Percentiles rank a stretch among this genome's conserved stretches.
These are phyloP conservation scores for Hyaloscypha bicolor DNA, from an alignment of 495 filamentous ascomycete genomes.

Conservation along the genomic window DNA sequence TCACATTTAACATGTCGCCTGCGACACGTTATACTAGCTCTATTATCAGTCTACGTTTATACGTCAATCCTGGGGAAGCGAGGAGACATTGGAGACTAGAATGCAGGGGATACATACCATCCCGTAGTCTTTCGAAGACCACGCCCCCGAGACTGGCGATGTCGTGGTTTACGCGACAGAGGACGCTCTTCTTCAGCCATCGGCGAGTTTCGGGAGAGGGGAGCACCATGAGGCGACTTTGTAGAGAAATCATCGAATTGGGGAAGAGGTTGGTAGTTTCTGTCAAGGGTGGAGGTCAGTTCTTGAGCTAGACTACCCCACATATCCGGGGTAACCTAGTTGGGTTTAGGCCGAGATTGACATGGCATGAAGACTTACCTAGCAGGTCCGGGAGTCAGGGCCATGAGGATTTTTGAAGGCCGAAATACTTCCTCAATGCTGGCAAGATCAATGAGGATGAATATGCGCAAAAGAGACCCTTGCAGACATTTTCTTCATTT, in stretches of 20 bases:
- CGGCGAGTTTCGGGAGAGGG: background rate
- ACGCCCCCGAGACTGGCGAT: constrained; percentile 11
- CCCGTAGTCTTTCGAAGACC: constrained; percentile 16
- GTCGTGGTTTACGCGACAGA: background rate
- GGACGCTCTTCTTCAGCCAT: constrained; percentile 8
- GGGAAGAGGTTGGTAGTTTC: background rate
- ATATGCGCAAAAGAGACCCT: background rate
- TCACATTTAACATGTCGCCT: constrained; percentile 15
- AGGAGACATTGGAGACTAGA: background rate
- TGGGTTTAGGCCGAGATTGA: background rate
- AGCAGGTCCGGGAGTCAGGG: background rate
- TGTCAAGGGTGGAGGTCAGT: constrained; percentile 1
- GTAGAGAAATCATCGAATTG: constrained; percentile 10
- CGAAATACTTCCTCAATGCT: background rate
- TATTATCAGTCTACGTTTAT: background rate
- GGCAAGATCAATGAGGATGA: background rate
- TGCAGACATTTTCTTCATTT: background rate
- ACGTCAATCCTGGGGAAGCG: background rate
- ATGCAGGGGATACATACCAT: background rate
- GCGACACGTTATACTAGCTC: constrained; percentile 14
- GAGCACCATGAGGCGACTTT: background rate
- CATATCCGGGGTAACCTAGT: background rate
- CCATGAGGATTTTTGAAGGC: background rate
- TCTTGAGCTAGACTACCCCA: background rate
- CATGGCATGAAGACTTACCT: background rate